Evolutionary conservation across 495 filamentous ascomycete genomes (phyloP), one percentile per base, ranked within the genome.

Genomic region (Tuber calosporum): DNA sequence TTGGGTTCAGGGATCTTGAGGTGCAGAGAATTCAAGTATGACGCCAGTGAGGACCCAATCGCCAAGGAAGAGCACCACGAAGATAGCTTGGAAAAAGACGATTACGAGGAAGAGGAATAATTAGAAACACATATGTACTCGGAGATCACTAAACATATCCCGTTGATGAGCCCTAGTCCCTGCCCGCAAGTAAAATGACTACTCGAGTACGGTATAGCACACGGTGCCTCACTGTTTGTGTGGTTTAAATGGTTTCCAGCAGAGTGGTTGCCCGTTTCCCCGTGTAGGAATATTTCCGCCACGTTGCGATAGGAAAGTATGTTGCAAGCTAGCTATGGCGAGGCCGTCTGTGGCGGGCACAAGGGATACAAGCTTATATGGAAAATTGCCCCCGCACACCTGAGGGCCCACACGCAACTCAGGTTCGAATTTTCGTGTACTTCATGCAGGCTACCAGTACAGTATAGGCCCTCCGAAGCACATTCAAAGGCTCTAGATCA

Each of bases 21-120:
- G 53, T 75, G 74, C 38, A 75, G 19, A 36, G 69, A 75, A 30
- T 69, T 75, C 42, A 68, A 73, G 41, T 75, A 75, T 34, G 41
- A 69, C 26, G 17, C 34, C 15, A 42, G 37, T 19, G 67, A 58
- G 17, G 45, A 40, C 6, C 75, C 76, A 40, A 73, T 5, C 53
- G 26, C 5, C 26, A 62, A 62, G 26, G 53, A 62, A 26, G 53
- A 62, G 13, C 26, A 58, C 11, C 11, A 62, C 26, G 53, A 30
- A 62, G 26, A 62, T 17, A 19, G 1, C 53, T 11, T 34, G 53
- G 53, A 6, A 62, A 34, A 17, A 13, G 30, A 19, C 26, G 53
- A 62, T 19, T n/a, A 62, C 53, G 53, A 34, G 53, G 26, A 34
- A 34, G 53, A 62, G 26, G 11, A 62, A 34, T 34, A 62, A 34